Percentiles rank a stretch among this genome's conserved stretches.
phyloP scores from a whole-genome alignment of 192 early-diverging fungal genomes.

The Polychytrium aggregatum region DNA sequence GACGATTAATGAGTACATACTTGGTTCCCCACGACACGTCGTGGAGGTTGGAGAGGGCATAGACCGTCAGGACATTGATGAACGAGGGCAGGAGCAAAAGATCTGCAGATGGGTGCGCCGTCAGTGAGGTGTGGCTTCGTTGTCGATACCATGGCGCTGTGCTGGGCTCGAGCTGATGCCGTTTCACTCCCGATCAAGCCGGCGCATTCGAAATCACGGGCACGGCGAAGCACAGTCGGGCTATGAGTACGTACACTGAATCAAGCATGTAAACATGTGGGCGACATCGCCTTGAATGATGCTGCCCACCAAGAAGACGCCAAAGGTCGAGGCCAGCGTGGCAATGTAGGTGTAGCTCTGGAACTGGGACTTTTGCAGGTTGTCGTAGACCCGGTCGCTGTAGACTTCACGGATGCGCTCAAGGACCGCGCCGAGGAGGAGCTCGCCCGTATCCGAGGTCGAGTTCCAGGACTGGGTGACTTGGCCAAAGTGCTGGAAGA shows the following conservation, averaged over 20 bases:
- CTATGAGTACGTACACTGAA: constrained; percentile 20
- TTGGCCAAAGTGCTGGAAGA: no score
- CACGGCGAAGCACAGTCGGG: neutral
- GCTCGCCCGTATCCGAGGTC: constrained; percentile 6
- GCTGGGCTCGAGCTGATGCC: constrained; percentile 5
- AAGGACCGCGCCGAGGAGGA: constrained; percentile 11
- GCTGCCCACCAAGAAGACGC: constrained; percentile 25
- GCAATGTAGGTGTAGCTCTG: constrained; percentile 6
- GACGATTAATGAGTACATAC: constrained; percentile 1
- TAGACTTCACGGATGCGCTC: neutral
- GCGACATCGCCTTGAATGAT: constrained; percentile 25
- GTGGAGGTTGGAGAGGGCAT: constrained; percentile 76
- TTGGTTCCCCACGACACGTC: constrained; percentile 97
- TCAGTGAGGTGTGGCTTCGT: neutral
- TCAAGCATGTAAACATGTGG: constrained; percentile 38
- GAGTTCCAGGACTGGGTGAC: neutral
- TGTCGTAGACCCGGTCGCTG: constrained; percentile 1
- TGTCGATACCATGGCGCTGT: constrained; percentile 3
- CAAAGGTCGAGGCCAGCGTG: constrained; percentile 24
- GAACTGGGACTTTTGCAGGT: neutral
- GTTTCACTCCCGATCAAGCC: neutral
- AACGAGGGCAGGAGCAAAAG: constrained; percentile 60
- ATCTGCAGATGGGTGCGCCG: constrained; percentile 9
- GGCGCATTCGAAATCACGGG: constrained; percentile 5
- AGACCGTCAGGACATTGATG: constrained; percentile 81